Evolutionary conservation across 2,329 filamentous ascomycete species (phyloP).

Genomic region (Immersiporthe knoxdaviesiana): DNA sequence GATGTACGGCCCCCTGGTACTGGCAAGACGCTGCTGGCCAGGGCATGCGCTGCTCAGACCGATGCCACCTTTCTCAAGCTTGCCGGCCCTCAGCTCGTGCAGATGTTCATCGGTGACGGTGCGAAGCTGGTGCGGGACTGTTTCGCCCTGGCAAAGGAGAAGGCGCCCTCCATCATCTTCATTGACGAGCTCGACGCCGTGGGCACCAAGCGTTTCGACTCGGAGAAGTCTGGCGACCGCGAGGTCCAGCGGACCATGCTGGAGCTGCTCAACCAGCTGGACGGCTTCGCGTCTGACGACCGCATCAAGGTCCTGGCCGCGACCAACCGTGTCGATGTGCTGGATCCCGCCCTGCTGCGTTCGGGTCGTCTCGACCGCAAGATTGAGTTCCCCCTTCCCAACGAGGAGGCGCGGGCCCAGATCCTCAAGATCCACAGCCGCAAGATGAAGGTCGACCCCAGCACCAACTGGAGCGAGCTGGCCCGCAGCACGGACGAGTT

Average conservation of each 20-base stretch:
- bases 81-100: constrained; percentile 93
- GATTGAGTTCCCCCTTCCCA: constrained; percentile 97
- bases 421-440: constrained; percentile 96
- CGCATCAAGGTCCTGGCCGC: constrained; percentile 95
- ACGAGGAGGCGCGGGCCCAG: constrained; percentile 95
- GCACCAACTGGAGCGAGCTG: constrained; percentile 94
- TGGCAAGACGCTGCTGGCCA: constrained; percentile 87
- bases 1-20: constrained; percentile 97
- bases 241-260: constrained; percentile 99
- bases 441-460: constrained; percentile 95
- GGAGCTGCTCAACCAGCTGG: constrained; percentile 96
- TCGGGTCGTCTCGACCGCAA: constrained; percentile 93
- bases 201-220: constrained; percentile 99
- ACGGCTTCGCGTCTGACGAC: constrained; percentile 96
- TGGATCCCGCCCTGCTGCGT: constrained; percentile 88
- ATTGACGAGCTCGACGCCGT: constrained; percentile 98
- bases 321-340: constrained; percentile 91
- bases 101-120: constrained; percentile 99
- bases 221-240: constrained; percentile 94
- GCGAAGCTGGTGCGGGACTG: constrained; percentile 97
- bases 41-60: constrained; percentile 96
- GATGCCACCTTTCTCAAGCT: constrained; percentile 99
- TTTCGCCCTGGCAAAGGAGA: constrained; percentile 97
- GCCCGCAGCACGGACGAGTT: constrained; percentile 98
- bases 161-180: constrained; percentile 98